phyloP scores from a whole-genome alignment of 176 grass and related monocot species.

The Neostapfia colusana region DNA sequence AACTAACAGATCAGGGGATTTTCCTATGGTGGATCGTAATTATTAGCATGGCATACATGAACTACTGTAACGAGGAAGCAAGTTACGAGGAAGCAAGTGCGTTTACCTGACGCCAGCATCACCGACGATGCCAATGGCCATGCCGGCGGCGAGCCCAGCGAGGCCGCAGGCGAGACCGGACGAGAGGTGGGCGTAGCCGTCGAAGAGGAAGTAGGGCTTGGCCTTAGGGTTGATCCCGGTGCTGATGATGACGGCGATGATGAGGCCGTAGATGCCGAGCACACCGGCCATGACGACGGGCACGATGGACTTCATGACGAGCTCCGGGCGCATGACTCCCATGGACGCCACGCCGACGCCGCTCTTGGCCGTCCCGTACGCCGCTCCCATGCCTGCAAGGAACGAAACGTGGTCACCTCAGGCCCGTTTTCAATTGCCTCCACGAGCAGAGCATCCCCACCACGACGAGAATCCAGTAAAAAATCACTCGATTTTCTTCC shows the following conservation, averaged over 20 bases:
- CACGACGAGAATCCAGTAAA: too few relatives aligned
- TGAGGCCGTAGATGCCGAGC: constrained; percentile 71
- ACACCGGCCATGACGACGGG: constrained; percentile 77
- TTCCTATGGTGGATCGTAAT: not conserved
- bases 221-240: constrained; percentile 77
- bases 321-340: constrained; percentile 73
- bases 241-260: constrained; percentile 69
- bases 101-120: constrained; percentile 65
- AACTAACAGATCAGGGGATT: not conserved
- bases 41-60: not conserved
- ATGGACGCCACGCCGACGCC: constrained; percentile 68
- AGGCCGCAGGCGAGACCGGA: constrained; percentile 67
- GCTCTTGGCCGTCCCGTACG: constrained; percentile 69
- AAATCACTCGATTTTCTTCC: too few relatives aligned
- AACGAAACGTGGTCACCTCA: too few relatives aligned
- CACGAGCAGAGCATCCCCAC: too few relatives aligned
- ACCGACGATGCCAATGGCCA: constrained; percentile 72
- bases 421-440: too few relatives aligned
- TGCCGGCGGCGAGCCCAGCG: constrained; percentile 57
- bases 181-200: constrained; percentile 61
- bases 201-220: constrained; percentile 71
- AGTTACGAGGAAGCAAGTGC: not conserved
- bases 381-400: constrained; percentile 63
- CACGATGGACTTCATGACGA: constrained; percentile 77
- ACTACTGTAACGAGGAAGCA: not conserved